A percentile compares a stretch with the other conserved stretches of the same genome.
These are phyloP conservation scores for Acanthamoeba triangularis DNA, from an alignment of 208 protist species.

Conservation along the genomic window DNA sequence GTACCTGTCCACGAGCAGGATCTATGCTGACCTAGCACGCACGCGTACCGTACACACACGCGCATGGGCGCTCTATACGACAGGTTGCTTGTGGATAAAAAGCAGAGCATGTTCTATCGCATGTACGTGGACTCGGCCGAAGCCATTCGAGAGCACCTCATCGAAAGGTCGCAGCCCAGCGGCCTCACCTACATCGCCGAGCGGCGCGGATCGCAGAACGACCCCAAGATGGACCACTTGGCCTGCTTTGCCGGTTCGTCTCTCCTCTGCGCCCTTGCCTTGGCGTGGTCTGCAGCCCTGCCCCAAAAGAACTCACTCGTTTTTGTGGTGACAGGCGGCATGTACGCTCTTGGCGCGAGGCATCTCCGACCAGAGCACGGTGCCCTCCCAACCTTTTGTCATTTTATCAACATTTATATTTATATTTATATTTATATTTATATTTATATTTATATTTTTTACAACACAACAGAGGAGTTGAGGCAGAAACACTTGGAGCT, in stretches of 20 bases:
- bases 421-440: too few species aligned
- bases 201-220: neutral
- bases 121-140: conserved; percentile 70
- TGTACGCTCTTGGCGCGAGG: neutral
- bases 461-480: neutral
- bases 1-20: too few species aligned
- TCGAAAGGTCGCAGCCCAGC: conserved; percentile 35
- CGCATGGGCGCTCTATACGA: neutral
- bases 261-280: neutral
- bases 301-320: too few species aligned
- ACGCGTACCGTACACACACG: too few species aligned
- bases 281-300: neutral
- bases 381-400: neutral
- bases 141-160: conserved; percentile 30
- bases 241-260: conserved; percentile 64
- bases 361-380: conserved; percentile 13
- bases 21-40: too few species aligned
- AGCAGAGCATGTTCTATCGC: conserved; percentile 26
- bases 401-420: neutral
- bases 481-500: conserved; percentile 71
- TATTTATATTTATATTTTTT: too few species aligned
- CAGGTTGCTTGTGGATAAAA: neutral
- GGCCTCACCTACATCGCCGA: conserved; percentile 73
- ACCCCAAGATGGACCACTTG: conserved; percentile 76
- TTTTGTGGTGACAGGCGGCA: neutral